A percentile compares a stretch with the other conserved stretches of the same genome.
These are phyloP conservation scores for Rhizopogon sp. DNA, from an alignment of 768 basidiomycete species.

Conservation along the genomic window DNA sequence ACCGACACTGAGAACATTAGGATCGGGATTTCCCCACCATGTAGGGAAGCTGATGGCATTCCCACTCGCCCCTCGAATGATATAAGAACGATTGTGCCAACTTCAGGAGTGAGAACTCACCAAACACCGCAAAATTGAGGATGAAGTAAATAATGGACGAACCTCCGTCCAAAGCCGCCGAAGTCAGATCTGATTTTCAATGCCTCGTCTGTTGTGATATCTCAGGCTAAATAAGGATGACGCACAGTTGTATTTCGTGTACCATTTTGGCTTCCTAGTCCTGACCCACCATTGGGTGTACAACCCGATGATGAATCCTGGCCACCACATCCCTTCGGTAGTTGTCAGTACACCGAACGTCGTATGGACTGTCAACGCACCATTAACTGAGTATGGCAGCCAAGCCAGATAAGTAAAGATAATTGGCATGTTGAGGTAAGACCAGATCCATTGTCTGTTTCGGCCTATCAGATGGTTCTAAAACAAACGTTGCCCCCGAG, in stretches of 20 bases:
- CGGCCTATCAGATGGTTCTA: background rate
- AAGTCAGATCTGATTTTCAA: slow-evolving; percentile 29
- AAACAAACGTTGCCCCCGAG: background rate
- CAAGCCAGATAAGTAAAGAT: slow-evolving; percentile 18
- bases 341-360: background rate
- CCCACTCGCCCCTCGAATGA: slow-evolving; percentile 34
- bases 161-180: slow-evolving; percentile 47
- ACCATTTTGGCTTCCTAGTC: slow-evolving; percentile 37
- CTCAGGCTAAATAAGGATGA: background rate
- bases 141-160: slow-evolving; percentile 46
- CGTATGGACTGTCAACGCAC: slow-evolving; percentile 9
- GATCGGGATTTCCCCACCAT: slow-evolving; percentile 37
- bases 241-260: slow-evolving; percentile 34
- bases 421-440: slow-evolving; percentile 20
- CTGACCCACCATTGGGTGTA: slow-evolving; percentile 46
- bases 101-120: slow-evolving; percentile 5
- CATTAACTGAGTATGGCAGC: slow-evolving; percentile 20
- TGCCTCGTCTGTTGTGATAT: background rate
- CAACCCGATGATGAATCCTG: slow-evolving; percentile 46
- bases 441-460: slow-evolving; percentile 13
- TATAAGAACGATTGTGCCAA: slow-evolving; percentile 24
- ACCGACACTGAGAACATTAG: slow-evolving; percentile 9
- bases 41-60: slow-evolving; percentile 37
- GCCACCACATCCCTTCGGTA: slow-evolving; percentile 37
- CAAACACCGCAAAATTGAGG: slow-evolving; percentile 32